Evolutionary conservation across 306 rosid genomes (phyloP).

Genomic region (Casuarina equisetifolia): DNA sequence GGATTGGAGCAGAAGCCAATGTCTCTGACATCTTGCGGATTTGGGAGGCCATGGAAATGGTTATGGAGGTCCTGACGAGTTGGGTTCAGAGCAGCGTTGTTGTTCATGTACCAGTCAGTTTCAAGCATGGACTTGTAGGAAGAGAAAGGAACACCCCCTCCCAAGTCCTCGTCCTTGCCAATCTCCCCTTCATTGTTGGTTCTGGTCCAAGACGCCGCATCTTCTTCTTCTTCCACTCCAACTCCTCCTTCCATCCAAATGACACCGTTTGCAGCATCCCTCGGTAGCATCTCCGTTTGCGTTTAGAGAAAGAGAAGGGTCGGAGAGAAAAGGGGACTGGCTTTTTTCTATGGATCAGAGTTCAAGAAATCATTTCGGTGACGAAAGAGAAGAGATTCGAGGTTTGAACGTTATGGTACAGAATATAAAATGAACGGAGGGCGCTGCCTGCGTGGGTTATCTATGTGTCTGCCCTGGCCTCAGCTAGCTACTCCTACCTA

Average conservation of each 20-base stretch:
- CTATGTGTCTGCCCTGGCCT: conserved; percentile 15
- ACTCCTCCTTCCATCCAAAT: conserved; percentile 49
- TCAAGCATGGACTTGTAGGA: conserved; percentile 79
- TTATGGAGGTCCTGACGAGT: conserved; percentile 30
- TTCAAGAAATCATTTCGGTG: conserved; percentile 10
- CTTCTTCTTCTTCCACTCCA: conserved; percentile 35
- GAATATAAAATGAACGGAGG: conserved; percentile 20
- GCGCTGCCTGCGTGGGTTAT: conserved; percentile 1
- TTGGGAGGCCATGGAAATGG: conserved; percentile 21
- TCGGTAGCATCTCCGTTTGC: conserved; percentile 45
- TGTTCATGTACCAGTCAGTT: conserved; percentile 55
- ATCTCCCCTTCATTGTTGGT: conserved; percentile 31
- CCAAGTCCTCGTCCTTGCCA: conserved; percentile 38
- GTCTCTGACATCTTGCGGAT: conserved; percentile 36
- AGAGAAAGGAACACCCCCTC: conserved; percentile 42
- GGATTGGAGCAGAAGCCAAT: conserved; percentile 43
- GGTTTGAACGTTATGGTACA: conserved; percentile 17
- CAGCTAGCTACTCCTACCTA: neutral
- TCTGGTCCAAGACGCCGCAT: conserved; percentile 55
- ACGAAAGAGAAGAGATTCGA: conserved; percentile 25
- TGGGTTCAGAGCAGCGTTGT: conserved; percentile 31
- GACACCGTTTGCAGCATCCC: conserved; percentile 32
- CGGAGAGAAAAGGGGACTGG: conserved; percentile 18
- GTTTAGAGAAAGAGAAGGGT: neutral
- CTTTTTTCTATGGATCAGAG: conserved; percentile 25